These are phyloP conservation scores for Litchi chinensis DNA, from an alignment of 345 rosid species.

Conservation along the genomic window DNA sequence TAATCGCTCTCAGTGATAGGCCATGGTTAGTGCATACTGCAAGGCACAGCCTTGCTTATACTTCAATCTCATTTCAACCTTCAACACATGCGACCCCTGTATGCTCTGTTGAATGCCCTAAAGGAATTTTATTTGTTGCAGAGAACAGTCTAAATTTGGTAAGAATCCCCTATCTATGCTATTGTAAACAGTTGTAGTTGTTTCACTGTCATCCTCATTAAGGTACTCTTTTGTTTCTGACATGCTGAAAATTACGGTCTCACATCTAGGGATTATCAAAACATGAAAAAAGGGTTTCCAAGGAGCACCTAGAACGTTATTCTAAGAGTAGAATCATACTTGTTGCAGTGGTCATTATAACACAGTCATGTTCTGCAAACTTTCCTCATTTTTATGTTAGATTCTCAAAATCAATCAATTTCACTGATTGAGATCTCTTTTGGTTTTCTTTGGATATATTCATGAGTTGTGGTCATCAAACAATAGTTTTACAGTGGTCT, in stretches of 20 bases:
- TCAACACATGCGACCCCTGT: slow-evolving; percentile 97
- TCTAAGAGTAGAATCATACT: neutral
- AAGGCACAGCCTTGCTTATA: slow-evolving; percentile 83
- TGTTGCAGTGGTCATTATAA: neutral
- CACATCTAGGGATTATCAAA: neutral
- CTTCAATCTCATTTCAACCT: slow-evolving; percentile 92
- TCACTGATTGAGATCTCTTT: neutral
- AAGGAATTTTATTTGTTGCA: slow-evolving; percentile 89
- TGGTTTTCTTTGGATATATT: neutral
- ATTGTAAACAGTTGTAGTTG: slow-evolving; percentile 16
- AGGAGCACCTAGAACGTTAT: neutral
- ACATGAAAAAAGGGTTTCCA: neutral
- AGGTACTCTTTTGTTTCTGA: neutral
- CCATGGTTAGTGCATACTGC: slow-evolving; percentile 97
- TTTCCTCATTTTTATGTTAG: neutral
- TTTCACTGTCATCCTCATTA: slow-evolving; percentile 7
- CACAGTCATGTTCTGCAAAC: neutral
- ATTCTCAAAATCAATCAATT: neutral
- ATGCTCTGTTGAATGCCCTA: slow-evolving; percentile 87
- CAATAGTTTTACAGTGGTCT: neutral
- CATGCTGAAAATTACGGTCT: neutral
- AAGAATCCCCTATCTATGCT: slow-evolving; percentile 27
- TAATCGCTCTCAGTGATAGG: slow-evolving; percentile 93
- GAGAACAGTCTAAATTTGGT: slow-evolving; percentile 95
- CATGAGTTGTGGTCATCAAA: neutral